These are phyloP conservation scores for Mucor lusitanicus DNA, from an alignment of 371 early-diverging fungal species.

Conservation along the genomic window DNA sequence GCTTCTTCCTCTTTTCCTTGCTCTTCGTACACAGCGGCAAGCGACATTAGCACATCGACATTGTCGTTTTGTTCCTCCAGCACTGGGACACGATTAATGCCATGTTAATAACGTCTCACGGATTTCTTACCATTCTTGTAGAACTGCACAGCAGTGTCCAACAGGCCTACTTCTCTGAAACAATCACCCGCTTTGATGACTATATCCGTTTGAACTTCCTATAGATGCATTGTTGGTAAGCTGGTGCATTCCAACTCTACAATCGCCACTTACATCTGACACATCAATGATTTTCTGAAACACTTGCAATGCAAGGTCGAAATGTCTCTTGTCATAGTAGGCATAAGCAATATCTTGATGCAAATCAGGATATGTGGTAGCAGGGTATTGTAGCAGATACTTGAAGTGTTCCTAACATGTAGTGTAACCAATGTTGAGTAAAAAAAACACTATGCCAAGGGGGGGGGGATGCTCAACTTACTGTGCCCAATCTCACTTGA, in stretches of 20 bases:
- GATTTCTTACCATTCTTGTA: conserved; percentile 44
- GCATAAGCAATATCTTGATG: conserved; percentile 84
- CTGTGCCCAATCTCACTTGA: conserved; percentile 68
- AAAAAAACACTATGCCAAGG: neutral
- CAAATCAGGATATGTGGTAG: conserved; percentile 72
- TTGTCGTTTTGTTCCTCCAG: conserved; percentile 63
- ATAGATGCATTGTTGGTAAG: too few species aligned
- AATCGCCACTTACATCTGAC: conserved; percentile 46
- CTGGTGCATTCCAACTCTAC: too few species aligned
- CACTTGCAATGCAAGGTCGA: conserved; percentile 64
- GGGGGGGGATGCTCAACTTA: conserved; percentile 22
- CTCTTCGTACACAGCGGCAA: conserved; percentile 85
- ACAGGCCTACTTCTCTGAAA: conserved; percentile 69
- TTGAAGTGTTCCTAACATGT: conserved; percentile 65
- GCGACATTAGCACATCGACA: conserved; percentile 73
- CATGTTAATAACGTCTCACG: neutral
- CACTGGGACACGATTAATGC: conserved; percentile 18
- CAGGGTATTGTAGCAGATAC: conserved; percentile 54
- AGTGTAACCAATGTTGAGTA: neutral
- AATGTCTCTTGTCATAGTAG: conserved; percentile 70
- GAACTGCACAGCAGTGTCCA: conserved; percentile 65
- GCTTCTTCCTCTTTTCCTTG: conserved; percentile 78
- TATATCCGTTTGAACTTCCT: conserved; percentile 51
- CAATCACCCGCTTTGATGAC: conserved; percentile 68
- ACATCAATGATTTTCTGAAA: conserved; percentile 61